Evolutionary conservation across 179 eudicot genomes (phyloP), one percentile per base, ranked within the genome.

Genomic region (Beta macrorhiza): DNA sequence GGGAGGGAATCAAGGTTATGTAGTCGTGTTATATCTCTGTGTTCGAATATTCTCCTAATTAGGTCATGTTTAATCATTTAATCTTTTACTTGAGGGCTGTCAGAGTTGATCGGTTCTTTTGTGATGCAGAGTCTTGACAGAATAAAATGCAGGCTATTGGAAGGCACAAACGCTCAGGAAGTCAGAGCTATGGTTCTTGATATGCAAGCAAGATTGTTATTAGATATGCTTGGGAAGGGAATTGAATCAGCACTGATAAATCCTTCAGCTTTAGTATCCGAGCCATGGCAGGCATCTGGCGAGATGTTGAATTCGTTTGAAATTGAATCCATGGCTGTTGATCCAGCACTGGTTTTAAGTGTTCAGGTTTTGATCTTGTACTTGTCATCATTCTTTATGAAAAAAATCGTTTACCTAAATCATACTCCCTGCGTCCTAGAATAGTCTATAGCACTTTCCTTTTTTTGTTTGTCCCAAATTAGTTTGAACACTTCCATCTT

Each of bases 131-230:
- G 98, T 81, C 86, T 95, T 84, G 99, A 95, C 90, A 89, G 98
- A 84, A 93, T 95, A 82, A 95, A 95, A 77, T 95, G 98, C 86
- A 91, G 99, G 84, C 91, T 95, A 49, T 88, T 95, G 86, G 99
- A 95, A 89, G 99, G 99, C 75, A 90, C 97, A 49, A 95, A 87
- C 76, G 97, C 97, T 79, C 99, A 95, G 83, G 99, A 95, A 87
- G 99, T 95, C 73, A 90, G 99, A 88, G 99, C 99, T 63, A 95
- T 95, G 97, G 99, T 95, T 84, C 91, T 95, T 63, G 99, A 95
- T 82, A 95, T 95, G 99, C 99, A 95, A 85, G 99, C 99, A 77
- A 94, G 99, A 87, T 63, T 95, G 89, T 83, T 95, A 85, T 86
- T 95, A 85, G 98, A 95, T 88, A 95, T 95, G 99, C 89, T 95